Evolutionary conservation across 495 filamentous ascomycete genomes (phyloP).

Genomic region (Penicillium goetzii): DNA sequence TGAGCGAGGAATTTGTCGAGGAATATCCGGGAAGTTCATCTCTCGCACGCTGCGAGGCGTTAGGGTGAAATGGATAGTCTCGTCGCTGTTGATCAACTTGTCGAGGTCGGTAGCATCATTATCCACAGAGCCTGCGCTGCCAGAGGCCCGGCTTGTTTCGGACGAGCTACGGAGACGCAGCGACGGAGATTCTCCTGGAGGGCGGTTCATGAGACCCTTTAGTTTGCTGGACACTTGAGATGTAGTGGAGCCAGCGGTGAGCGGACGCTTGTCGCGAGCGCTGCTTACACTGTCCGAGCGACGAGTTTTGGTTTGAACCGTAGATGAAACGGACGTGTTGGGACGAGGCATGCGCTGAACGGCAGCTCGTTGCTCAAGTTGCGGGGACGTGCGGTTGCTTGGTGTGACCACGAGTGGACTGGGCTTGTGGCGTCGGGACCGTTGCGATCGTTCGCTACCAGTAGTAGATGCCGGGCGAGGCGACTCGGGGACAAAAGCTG

Average conservation of each 20-base stretch:
- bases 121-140: slow-evolving; percentile 44
- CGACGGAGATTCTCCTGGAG: slow-evolving; percentile 46
- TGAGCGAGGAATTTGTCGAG: slow-evolving; percentile 39
- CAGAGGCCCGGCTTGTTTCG: slow-evolving; percentile 48
- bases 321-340: slow-evolving; percentile 40
- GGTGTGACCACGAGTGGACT: slow-evolving; percentile 32
- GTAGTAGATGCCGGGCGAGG: slow-evolving; percentile 34
- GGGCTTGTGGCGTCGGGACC: slow-evolving; percentile 35
- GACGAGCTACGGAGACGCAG: slow-evolving; percentile 50
- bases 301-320: slow-evolving; percentile 35
- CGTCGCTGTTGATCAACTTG: slow-evolving; percentile 82
- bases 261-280: slow-evolving; percentile 52
- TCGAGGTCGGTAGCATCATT: slow-evolving; percentile 70
- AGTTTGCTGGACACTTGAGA: slow-evolving; percentile 57
- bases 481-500: slow-evolving; percentile 10
- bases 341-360: slow-evolving; percentile 53
- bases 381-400: slow-evolving; percentile 32
- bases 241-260: slow-evolving; percentile 57
- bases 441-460: slow-evolving; percentile 42
- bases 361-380: slow-evolving; percentile 48
- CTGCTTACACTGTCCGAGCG: slow-evolving; percentile 53
- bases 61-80: slow-evolving; percentile 91
- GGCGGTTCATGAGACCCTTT: slow-evolving; percentile 55
- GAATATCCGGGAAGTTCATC: slow-evolving; percentile 62
- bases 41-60: slow-evolving; percentile 89